Conservation (phyloP, 2,329 filamentous ascomycete genomes). For the Nigrospora oryzae region DNA sequence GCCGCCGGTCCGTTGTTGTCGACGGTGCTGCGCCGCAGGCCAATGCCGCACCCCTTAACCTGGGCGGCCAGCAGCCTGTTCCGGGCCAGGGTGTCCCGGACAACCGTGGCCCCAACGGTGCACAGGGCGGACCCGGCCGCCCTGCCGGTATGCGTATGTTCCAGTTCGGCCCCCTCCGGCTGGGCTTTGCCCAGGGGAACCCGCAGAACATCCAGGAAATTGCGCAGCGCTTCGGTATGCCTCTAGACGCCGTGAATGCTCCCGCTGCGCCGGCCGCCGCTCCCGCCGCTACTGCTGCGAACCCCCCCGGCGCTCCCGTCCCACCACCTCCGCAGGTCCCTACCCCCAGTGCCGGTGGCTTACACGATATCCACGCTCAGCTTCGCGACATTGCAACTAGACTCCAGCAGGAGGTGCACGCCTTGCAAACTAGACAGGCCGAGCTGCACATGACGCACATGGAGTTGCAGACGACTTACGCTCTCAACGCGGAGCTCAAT, state of each 20-base stretch:
- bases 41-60: constrained; percentile 22
- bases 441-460: constrained; percentile 42
- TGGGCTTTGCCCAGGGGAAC: constrained; percentile 69
- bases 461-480: constrained; percentile 39
- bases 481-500: constrained; percentile 59
- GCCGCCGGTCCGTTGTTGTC: constrained; percentile 74
- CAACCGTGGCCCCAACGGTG: constrained; percentile 17
- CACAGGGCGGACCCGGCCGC: constrained; percentile 25
- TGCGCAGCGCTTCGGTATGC: constrained; percentile 51
- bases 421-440: constrained; percentile 53
- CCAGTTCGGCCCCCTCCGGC: constrained; percentile 65
- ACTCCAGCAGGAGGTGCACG: constrained; percentile 57
- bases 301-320: not conserved
- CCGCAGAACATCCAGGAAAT: constrained; percentile 57
- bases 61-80: constrained; percentile 18
- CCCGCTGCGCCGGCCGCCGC: constrained; percentile 6
- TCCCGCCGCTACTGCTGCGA: constrained; percentile 4
- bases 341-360: constrained; percentile 8
- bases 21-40: constrained; percentile 29
- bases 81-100: constrained; percentile 14
- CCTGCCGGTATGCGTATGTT: constrained; percentile 49
- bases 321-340: constrained; percentile 5
- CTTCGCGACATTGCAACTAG: constrained; percentile 60
- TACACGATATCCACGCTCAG: constrained; percentile 43
- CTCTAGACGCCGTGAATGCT: constrained; percentile 20